phyloP scores from a whole-genome alignment of 805 yeast genomes.

The Cyberlindnera meyerae region DNA sequence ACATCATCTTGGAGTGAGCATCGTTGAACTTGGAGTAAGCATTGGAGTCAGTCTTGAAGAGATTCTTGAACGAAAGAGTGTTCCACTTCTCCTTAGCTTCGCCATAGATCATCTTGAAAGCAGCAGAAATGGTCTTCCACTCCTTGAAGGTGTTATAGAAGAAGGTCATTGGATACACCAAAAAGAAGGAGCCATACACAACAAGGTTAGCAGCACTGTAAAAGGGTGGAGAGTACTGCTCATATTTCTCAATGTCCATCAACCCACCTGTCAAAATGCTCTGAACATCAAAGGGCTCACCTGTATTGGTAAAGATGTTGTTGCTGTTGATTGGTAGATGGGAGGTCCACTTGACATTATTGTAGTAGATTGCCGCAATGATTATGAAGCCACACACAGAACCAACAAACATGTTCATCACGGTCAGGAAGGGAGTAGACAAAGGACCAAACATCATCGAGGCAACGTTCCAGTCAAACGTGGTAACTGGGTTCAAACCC shows the following conservation, averaged over 20 bases:
- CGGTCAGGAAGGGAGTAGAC: constrained; percentile 40
- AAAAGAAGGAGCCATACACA: constrained; percentile 47
- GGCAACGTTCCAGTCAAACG: constrained; percentile 48
- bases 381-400: constrained; percentile 28
- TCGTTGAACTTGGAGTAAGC: constrained; percentile 10
- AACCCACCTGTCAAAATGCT: constrained; percentile 40
- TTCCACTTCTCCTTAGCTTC: constrained; percentile 3
- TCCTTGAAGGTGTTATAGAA: constrained; percentile 42
- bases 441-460: constrained; percentile 29
- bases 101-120: constrained; percentile 7
- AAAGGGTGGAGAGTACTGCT: constrained; percentile 60
- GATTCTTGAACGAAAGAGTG: constrained; percentile 5
- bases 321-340: constrained; percentile 44
- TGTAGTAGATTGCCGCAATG: constrained; percentile 35
- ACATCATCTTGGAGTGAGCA: constrained; percentile 44
- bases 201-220: constrained; percentile 59
- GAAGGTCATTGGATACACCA: constrained; percentile 45
- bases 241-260: constrained; percentile 44
- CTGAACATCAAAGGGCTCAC: constrained; percentile 41
- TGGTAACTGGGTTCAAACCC: constrained; percentile 49
- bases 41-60: not conserved
- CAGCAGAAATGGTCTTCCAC: constrained; percentile 30
- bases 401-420: constrained; percentile 31
- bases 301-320: constrained; percentile 47
- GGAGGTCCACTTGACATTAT: constrained; percentile 36